Evolutionary conservation across 352 stramenopile genomes (phyloP).

Genomic region (Globisporangium nunn): DNA sequence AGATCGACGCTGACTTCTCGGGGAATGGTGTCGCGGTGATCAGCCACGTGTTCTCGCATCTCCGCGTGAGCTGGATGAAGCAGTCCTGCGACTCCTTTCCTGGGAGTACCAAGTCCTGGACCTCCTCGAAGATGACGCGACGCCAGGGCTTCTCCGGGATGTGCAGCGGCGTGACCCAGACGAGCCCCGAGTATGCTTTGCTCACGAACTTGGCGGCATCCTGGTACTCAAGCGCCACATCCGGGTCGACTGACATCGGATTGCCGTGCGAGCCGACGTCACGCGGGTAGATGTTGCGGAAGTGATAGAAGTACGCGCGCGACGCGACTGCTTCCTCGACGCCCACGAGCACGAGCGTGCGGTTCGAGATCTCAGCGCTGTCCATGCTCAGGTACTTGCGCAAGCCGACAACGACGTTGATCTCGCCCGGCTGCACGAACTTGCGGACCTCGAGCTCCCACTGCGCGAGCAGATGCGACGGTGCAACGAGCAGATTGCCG

Average conservation of each 20-base stretch:
- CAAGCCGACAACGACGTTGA: conserved; percentile 69
- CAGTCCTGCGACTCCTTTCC: conserved; percentile 71
- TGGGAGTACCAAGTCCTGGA: conserved; percentile 76
- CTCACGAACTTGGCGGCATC: conserved; percentile 75
- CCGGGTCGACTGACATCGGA: conserved; percentile 35
- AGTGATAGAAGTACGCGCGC: conserved; percentile 49
- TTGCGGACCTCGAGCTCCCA: conserved; percentile 79
- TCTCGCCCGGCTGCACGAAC: conserved; percentile 53
- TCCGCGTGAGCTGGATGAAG: conserved; percentile 76
- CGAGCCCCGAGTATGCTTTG: conserved; percentile 68
- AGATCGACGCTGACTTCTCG: conserved; percentile 70
- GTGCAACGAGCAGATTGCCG: conserved; percentile 67
- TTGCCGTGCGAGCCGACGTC: conserved; percentile 26
- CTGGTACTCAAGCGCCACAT: conserved; percentile 47
- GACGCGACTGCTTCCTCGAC: conserved; percentile 71
- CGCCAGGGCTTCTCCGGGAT: conserved; percentile 61
- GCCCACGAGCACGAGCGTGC: conserved; percentile 74
- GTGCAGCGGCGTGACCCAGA: conserved; percentile 66
- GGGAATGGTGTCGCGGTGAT: conserved; percentile 84
- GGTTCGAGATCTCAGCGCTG: conserved; percentile 43
- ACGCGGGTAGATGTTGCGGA: conserved; percentile 45
- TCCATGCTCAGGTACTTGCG: conserved; percentile 47
- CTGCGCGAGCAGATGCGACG: conserved; percentile 72
- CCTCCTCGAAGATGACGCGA: conserved; percentile 83
- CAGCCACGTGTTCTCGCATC: conserved; percentile 76